Conservation (phyloP, 345 rosid genomes). For the Capsella bursapastoris region DNA sequence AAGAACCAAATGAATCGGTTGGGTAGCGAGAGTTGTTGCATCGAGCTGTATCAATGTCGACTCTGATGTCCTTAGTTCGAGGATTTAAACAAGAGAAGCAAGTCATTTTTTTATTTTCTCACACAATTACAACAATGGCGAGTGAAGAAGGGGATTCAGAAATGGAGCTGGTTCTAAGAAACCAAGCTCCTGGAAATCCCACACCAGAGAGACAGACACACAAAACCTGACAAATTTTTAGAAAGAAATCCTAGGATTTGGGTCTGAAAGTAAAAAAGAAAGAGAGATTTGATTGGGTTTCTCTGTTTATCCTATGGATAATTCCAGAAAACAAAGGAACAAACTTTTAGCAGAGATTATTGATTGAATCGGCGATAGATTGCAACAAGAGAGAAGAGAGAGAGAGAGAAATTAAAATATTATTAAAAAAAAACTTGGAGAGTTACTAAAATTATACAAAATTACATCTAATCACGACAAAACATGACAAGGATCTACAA, state of each 20-base stretch:
- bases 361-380: constrained; percentile 43
- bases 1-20: constrained; percentile 58
- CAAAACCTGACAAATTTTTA: constrained; percentile 1
- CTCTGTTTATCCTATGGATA: constrained; percentile 14
- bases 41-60: constrained; percentile 69
- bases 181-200: constrained; percentile 32
- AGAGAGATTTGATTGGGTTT: constrained; percentile 7
- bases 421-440: constrained; percentile 9
- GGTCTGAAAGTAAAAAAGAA: neutral
- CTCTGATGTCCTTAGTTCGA: constrained; percentile 59
- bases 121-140: neutral
- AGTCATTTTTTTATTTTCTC: constrained; percentile 54
- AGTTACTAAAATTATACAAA: constrained; percentile 41
- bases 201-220: constrained; percentile 37
- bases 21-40: constrained; percentile 49
- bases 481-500: constrained; percentile 30
- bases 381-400: constrained; percentile 31
- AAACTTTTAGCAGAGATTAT: constrained; percentile 23
- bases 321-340: constrained; percentile 38
- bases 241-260: constrained; percentile 30
- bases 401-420: neutral
- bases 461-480: constrained; percentile 37
- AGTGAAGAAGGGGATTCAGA: neutral
- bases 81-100: constrained; percentile 83
- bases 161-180: constrained; percentile 35